These are phyloP conservation scores for Aspergillus sp. DNA, from an alignment of 2,329 filamentous ascomycete genomes.

Conservation along the genomic window DNA sequence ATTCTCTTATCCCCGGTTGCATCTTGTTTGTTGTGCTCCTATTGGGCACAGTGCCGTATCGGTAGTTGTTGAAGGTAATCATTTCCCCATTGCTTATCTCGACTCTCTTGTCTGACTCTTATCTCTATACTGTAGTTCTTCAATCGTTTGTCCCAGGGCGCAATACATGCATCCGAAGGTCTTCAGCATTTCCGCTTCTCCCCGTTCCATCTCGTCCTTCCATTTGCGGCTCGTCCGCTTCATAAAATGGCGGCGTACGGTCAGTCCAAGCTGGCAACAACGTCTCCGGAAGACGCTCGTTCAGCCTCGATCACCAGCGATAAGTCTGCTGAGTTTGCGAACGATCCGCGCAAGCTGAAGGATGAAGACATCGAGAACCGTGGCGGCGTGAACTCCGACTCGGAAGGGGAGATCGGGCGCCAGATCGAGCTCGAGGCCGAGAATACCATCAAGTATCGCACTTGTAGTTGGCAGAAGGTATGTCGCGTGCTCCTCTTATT, in stretches of 20 bases:
- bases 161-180: conserved; percentile 30
- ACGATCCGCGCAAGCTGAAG: conserved; percentile 20
- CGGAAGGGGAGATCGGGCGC: conserved; percentile 45
- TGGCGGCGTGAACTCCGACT: conserved; percentile 24
- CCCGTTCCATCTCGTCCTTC: conserved; percentile 22
- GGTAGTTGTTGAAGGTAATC: no score
- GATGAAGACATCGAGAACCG: conserved; percentile 18
- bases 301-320: conserved; percentile 5
- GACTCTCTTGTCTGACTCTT: not conserved
- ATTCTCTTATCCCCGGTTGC: no score
- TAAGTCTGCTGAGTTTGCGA: conserved; percentile 13
- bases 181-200: conserved; percentile 13
- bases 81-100: not conserved
- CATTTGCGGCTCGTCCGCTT: conserved; percentile 30
- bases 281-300: conserved; percentile 5
- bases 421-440: conserved; percentile 71
- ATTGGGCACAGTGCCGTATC: no score
- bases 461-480: conserved; percentile 87
- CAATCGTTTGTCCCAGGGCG: conserved; percentile 2
- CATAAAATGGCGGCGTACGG: conserved; percentile 32
- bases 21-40: no score
- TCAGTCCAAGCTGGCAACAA: conserved; percentile 9
- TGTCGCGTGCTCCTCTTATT: conserved; percentile 5
- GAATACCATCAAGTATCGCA: conserved; percentile 80
- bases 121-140: not conserved